Base-by-base conservation (phyloP, 75 land plant species). In the Isoetes taiwanensis region DNA sequence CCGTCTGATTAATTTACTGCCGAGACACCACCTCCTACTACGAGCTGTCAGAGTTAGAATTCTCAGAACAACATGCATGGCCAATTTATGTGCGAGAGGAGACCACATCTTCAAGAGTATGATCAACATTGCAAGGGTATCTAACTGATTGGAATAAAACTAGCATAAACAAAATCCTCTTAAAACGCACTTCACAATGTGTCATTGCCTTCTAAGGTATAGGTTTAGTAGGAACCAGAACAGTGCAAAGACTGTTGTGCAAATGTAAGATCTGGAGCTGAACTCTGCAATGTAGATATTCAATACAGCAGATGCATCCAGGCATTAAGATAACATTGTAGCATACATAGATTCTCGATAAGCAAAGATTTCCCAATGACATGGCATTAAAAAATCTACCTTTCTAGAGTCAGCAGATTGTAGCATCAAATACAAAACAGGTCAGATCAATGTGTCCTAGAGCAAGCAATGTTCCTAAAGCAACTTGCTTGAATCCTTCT, bases 21-120 rank as follows among this genome's bases (percentile, higher is more conserved):
- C 21, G 27, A 52, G 27, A 52, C 59, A 63, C 65, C 65, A 56
- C 54, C 65, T 38, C 59, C 59, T 63, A 63, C 60, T 63, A 63
- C 28, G 35, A 35, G 65, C 65, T 63, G 65, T 63, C 65, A 63
- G 35, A 39, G 54, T 52, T 63, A 63, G 65, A 63, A 39, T 57
- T 54, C 65, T 53, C 27, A 38, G 41, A 42, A 63, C 24, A 63
- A 56, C 52, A 54, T 20, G 54, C 58, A 63, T 63, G 59, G 60
- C 56, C 38, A 54, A 34, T 35, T 29, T 9, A 31, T 56, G 19
- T 32, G 2, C 5, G 34, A 20, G 3, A 56, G 21, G 17, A 32
- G 6, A 56, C 19, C 20, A 34, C 16, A 20, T 10, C 26, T 32
- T 20, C 23, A 31, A 24, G 16, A 32, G 16, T 41, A 26, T 30